Evolutionary conservation across 805 yeast species (phyloP), one percentile per base, ranked within the genome.

Genomic region (Candida dajiaensis): DNA sequence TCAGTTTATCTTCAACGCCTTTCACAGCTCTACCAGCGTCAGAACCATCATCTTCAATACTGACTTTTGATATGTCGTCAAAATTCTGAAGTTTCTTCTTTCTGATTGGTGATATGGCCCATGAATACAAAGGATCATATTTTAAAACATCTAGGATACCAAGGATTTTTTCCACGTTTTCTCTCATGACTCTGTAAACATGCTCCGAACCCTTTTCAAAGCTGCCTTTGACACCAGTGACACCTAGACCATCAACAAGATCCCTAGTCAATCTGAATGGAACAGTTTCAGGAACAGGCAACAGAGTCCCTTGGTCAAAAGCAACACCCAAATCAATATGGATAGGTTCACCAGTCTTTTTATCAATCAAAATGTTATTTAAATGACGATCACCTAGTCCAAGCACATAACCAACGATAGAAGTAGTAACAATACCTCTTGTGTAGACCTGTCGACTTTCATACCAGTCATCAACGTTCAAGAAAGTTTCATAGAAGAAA

Each of bases 261-360:
- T 95, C 97, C 48, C 95, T 70, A 0, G 98, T 88, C 31, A 95
- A 68, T 51, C 99, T 68, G 61, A 94, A 95, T 5, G 99, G 99
- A 6, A 95, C 96, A 0, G 85, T 74, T 58, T 94, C 99, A 0
- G 99, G 99, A 9, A 92, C 77, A 0, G 92, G 83, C 36, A 94
- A 69, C 13, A 81, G 66, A 55, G 77, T 81, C 0, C 98, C 99
- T 58, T 89, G 97, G 62, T 94, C 99, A 68, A 94, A 94, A 0
- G 98, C 95, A 40, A 94, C 90, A 0, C 99, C 99, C 16, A 94
- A 68, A 64, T 94, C 99, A 54, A 94, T 95, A 62, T 95, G 99
- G 22, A 94, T 82, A 0, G 97, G 95, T 56, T 90, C 97, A 0
- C 98, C 98, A 0, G 87, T 75, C n/a, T 63, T 58, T 42, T 73